Evolutionary conservation across 1,139 yeast genomes (phyloP), one percentile per base, ranked within the genome.

Genomic region (Blastobotrys capitulatus): DNA sequence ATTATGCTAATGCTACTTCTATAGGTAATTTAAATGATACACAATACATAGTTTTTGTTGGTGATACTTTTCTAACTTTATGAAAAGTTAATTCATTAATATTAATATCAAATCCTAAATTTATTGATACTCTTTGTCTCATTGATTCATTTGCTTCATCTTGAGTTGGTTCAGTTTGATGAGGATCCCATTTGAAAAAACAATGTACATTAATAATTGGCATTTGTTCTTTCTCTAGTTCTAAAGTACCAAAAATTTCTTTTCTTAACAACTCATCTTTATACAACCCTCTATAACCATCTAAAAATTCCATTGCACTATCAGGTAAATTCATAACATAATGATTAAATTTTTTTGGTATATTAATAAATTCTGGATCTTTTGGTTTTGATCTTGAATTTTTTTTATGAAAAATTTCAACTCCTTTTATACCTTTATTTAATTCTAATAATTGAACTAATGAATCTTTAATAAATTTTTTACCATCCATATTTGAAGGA

Each of bases 311-410:
- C 27, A 92, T 73, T 0, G 98, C 97, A 39, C 89, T 77, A 62
- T 88, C 98, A 1, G 99, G 99, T 50, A 94, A 74, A 64, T 94
- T 94, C 98, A 94, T 92, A 10, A 89, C 96, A 62, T 80, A 94
- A 63, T 90, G 89, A 40, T 78, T 69, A 56, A 80, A 75, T 57
- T 72, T 77, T 31, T 68, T 68, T 0, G 97, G 97, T 3, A 89
- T 61, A 6, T 53, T 47, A 42, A 58, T 31, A 13, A 19, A 32
- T 38, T 55, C 56, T 3, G 56, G 49, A 7, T 44, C 40, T 16
- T 38, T 46, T 10, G 60, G 56, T 41, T 55, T 62, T 54, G 60
- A 60, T 52, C 63, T 60, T 48, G 61, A 56, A 2, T 52, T 42
- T 25, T 52, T 37, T 27, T 54, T 52, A 15, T 60, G 58, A 26